These are phyloP conservation scores for Orbilia brochopaga DNA, from an alignment of 2,329 filamentous ascomycete species.

Conservation along the genomic window DNA sequence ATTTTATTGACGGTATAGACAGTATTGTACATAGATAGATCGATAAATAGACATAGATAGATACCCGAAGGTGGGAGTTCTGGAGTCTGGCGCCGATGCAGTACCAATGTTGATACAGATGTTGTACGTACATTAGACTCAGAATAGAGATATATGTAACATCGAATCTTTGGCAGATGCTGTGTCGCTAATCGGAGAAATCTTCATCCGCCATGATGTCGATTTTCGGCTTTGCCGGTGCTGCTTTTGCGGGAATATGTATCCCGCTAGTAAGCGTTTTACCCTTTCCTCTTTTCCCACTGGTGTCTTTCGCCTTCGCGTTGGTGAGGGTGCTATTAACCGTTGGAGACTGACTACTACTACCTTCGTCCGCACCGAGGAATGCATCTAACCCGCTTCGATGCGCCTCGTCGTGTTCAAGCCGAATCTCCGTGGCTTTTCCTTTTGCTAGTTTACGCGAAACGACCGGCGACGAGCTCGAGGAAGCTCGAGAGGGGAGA, in stretches of 20 bases:
- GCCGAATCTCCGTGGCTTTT: conserved; percentile 10
- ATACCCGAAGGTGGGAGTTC: too few species aligned
- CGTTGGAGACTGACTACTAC: not conserved
- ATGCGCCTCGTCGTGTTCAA: conserved; percentile 11
- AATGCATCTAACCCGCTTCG: conserved; percentile 27
- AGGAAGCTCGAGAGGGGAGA: not conserved
- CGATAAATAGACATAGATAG: too few species aligned
- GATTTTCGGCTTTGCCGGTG: conserved; percentile 36
- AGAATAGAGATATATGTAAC: too few species aligned
- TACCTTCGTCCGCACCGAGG: conserved; percentile 17
- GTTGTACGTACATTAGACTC: too few species aligned
- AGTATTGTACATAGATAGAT: too few species aligned
- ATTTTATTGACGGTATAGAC: too few species aligned
- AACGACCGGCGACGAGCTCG: not conserved
- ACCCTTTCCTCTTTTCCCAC: conserved; percentile 8
- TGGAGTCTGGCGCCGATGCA: too few species aligned
- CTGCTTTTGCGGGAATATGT: conserved; percentile 26
- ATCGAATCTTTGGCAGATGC: too few species aligned
- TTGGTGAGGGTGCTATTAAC: not conserved
- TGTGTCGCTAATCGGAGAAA: conserved; percentile 13
- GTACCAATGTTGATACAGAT: too few species aligned
- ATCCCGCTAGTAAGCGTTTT: conserved; percentile 10
- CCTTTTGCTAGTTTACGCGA: conserved; percentile 11
- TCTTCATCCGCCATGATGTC: conserved; percentile 50
- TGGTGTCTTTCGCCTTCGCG: not conserved